phyloP scores from a whole-genome alignment of 306 rosid species.

The Datisca glomerata region DNA sequence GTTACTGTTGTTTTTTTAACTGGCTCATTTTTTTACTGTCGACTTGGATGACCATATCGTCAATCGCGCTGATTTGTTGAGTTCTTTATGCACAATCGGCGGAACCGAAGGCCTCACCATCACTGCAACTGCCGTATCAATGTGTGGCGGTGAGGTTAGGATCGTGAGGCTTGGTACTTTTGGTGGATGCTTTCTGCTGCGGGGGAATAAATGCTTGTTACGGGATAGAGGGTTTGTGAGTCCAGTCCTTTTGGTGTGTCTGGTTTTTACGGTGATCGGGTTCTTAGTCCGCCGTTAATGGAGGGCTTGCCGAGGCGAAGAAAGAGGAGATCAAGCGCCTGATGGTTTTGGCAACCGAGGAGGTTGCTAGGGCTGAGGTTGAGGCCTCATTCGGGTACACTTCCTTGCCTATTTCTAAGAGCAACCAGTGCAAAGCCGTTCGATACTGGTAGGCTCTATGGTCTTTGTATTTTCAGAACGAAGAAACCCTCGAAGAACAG shows the following conservation, averaged over 20 bases:
- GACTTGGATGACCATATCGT: too few relatives aligned
- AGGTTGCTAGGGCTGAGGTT: constrained; percentile 59
- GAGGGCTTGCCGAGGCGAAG: constrained; percentile 45
- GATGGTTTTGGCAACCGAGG: constrained; percentile 57
- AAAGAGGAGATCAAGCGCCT: constrained; percentile 75
- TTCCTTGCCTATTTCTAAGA: constrained; percentile 3
- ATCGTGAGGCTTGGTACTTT: constrained; percentile 18
- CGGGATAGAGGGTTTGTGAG: constrained; percentile 74
- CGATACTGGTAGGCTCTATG: constrained; percentile 89
- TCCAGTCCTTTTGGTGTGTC: too few relatives aligned
- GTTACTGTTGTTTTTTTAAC: too few relatives aligned
- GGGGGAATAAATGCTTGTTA: constrained; percentile 73
- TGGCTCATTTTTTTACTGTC: background rate
- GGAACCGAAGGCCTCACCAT: constrained; percentile 6
- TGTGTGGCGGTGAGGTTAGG: constrained; percentile 32
- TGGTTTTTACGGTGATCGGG: constrained; percentile 35
- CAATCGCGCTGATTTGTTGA: constrained; percentile 10
- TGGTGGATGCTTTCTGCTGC: too few relatives aligned
- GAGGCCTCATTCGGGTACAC: constrained; percentile 35
- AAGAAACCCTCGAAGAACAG: too few relatives aligned
- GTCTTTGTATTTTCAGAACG: too few relatives aligned
- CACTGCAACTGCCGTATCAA: too few relatives aligned
- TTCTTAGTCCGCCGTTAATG: constrained; percentile 50
- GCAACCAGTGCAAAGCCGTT: constrained; percentile 60
- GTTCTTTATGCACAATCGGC: constrained; percentile 7